Evolutionary conservation across 176 grass and related monocot species (phyloP).

Genomic region (Raddia distichophylla): DNA sequence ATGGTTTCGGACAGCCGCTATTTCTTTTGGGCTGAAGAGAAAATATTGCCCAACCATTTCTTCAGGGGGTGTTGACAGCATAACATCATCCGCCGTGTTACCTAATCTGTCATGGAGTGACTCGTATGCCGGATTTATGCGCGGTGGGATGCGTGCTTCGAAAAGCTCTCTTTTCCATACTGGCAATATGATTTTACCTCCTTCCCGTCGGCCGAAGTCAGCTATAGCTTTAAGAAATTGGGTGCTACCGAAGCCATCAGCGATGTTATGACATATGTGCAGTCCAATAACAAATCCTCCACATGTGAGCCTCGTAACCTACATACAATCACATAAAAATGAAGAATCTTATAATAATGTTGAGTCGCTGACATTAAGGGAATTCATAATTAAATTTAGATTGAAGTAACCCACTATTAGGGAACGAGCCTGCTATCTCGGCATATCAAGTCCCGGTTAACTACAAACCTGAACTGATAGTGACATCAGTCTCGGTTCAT

Average conservation of each 20-base stretch:
- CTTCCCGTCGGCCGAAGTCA: conserved; percentile 27
- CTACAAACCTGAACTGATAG: too few relatives aligned
- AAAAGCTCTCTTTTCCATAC: conserved; percentile 48
- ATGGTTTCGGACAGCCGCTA: neutral
- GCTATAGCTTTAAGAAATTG: conserved; percentile 42
- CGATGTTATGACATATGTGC: conserved; percentile 53
- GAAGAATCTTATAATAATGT: too few relatives aligned
- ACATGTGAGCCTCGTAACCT: conserved; percentile 49
- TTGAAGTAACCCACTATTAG: too few relatives aligned
- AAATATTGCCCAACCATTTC: conserved; percentile 26
- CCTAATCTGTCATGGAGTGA: neutral
- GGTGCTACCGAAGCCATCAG: conserved; percentile 41
- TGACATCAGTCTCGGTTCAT: too few relatives aligned
- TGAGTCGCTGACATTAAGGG: too few relatives aligned
- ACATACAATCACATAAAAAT: too few relatives aligned
- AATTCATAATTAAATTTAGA: too few relatives aligned
- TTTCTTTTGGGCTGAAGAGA: conserved; percentile 31
- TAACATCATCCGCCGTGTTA: neutral
- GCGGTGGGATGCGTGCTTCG: neutral
- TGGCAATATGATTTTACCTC: neutral
- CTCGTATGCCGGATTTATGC: conserved; percentile 8
- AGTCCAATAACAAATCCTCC: conserved; percentile 49
- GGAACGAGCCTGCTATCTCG: too few relatives aligned
- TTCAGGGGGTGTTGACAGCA: conserved; percentile 32
- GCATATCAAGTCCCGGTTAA: too few relatives aligned